Evolutionary conservation across 441 rosid genomes (phyloP), one percentile per base, ranked within the genome.

Genomic region (Adansonia gregorii): DNA sequence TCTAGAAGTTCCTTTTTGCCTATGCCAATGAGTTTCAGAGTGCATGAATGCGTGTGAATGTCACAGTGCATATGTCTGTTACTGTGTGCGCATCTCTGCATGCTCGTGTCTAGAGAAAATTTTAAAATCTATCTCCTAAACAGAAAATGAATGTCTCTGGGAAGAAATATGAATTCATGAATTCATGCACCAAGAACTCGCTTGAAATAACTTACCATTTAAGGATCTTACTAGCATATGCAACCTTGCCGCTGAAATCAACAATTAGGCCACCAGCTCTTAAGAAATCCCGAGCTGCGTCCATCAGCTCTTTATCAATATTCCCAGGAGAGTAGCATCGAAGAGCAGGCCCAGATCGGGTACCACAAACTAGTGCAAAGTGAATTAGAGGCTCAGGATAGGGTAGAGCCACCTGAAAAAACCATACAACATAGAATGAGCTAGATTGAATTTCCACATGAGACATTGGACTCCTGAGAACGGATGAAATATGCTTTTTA

Each of bases 281-380:
- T 78, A 94, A 76, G 88, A 93, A 92, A 79, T 82, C 79, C 24
- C 78, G 81, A 82, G 95, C 92, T 75, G 94, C 88, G 43, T 87
- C 94, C 89, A 86, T 82, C 85, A 93, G 85, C 84, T 93, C 98
- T 84, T 87, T 77, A 83, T 92, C 98, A 54, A 94, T 86, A 79
- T 92, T 86, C 73, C 82, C 88, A 15, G 97, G 92, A 0, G 93
- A 89, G 80, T 86, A 94, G 78, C 91, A 92, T 68, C 81, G 85
- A 46, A 94, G 94, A 75, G 93, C 85, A 45, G 98, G 98, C 73
- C 97, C 92, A 61, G 97, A 92, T 69, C 92, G 94, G 49, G 87
- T 81, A 27, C 98, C 98, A 76, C 81, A 87, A 77, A 91, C 94
- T 58, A 94, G 83, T 51, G 95, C 90, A 83, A 92, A 94, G 87